Evolutionary conservation across 2,329 filamentous ascomycete species (phyloP).

Genomic region (Dothideomycetidae sp.): DNA sequence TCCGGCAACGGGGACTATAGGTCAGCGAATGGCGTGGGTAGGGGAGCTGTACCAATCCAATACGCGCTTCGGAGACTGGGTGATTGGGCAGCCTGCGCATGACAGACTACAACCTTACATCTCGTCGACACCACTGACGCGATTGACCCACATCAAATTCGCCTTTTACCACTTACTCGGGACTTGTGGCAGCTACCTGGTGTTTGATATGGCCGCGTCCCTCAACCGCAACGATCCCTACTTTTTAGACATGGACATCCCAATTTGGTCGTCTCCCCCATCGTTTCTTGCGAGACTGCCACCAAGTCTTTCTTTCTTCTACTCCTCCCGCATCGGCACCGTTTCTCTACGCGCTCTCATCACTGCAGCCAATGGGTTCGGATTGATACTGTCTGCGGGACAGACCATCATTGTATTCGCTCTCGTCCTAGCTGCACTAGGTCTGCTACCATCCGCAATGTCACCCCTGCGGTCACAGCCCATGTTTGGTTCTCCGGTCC

Average conservation of each 20-base stretch:
- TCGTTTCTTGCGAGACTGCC: neutral
- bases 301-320: too few relatives aligned
- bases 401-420: conserved; percentile 16
- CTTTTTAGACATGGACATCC: conserved; percentile 14
- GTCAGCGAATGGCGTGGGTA: conserved; percentile 17
- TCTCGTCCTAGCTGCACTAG: conserved; percentile 14
- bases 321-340: conserved; percentile 7
- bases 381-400: conserved; percentile 16
- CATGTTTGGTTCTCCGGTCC: conserved; percentile 17
- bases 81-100: conserved; percentile 15
- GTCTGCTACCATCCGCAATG: conserved; percentile 13
- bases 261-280: conserved; percentile 9
- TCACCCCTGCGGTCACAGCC: conserved; percentile 19
- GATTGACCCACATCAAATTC: conserved; percentile 11
- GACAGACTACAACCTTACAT: conserved; percentile 15
- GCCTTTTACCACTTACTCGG: conserved; percentile 12
- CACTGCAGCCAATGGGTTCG: conserved; percentile 17
- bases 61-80: conserved; percentile 18
- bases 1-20: conserved; percentile 13
- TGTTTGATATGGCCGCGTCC: conserved; percentile 17
- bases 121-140: conserved; percentile 8
- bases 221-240: conserved; percentile 16
- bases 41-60: conserved; percentile 14
- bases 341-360: conserved; percentile 14
- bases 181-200: conserved; percentile 15